Evolutionary conservation across 2,329 filamentous ascomycete species (phyloP), one percentile per base, ranked within the genome.

Genomic region (Zymoseptoria crescenta): DNA sequence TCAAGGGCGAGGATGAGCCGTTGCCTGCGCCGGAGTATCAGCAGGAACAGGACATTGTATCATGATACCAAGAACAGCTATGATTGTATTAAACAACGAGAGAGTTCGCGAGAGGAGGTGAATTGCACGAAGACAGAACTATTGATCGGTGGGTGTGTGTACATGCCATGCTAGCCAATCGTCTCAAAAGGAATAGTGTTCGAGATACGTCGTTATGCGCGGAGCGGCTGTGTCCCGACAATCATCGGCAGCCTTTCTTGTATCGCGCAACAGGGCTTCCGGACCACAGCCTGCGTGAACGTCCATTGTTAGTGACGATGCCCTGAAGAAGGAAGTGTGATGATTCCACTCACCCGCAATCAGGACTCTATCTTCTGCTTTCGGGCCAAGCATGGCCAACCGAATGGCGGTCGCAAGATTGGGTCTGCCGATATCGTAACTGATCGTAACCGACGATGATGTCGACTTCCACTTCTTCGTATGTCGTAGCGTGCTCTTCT

Each of bases 1-100:
- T 84, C 21, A 74, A 77, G n/a, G 77, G 73, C 4, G 60, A 78
- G 59, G 64, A 68, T 35, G 69, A 74, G 49, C 64, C 30, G 69
- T 49, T 65, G 28, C 59, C 59, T 49, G 59, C 59, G 21, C 65
- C 65, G 2, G 59, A 59, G 8, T 66, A 66, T 54, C 56, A 62
- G 24, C 29, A 61, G 56, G n/a, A 56, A 13, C 30, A 56, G 41
- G 45, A 49, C 13, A 16, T 45, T 13, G 16, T 7, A 21, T 52
- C 49, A 45, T 45, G 35, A 45, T 45, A 45, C 35, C 35, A 45
- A 16, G 35, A n/a, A 45, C 35, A 45, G 35, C 35, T n/a, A 45
- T 5, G 35, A 16, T 16, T 16, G 35, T 45, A 45, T 45, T 7
- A 10, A 45, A 16, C 3, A 16, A 45, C 16, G 13, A 45, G n/a